phyloP scores from a whole-genome alignment of 2,329 filamentous ascomycete genomes.

The Leptographium flavum region DNA sequence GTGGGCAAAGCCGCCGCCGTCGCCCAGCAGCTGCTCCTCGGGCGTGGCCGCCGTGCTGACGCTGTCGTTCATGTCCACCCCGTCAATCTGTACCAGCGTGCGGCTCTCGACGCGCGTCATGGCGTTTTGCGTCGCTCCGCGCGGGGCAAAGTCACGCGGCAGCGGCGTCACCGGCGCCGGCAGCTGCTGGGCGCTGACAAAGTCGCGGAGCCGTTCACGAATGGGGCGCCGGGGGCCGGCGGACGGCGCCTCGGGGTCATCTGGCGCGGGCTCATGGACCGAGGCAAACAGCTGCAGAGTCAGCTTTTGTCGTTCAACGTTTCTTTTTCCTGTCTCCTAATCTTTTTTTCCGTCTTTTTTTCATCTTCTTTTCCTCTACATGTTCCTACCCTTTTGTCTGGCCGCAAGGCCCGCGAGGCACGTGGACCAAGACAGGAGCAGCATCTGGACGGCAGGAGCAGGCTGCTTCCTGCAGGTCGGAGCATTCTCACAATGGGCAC shows the following conservation, averaged over 20 bases:
- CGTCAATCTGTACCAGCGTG: constrained; percentile 14
- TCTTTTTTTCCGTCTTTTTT: no score
- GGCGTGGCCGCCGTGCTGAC: neutral
- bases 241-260: no score
- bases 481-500: constrained; percentile 7
- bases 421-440: neutral
- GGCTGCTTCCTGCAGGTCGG: neutral
- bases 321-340: neutral
- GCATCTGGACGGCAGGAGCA: constrained; percentile 1
- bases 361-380: no score
- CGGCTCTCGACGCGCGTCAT: constrained; percentile 21
- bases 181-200: neutral
- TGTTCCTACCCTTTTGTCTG: neutral
- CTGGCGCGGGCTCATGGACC: neutral
- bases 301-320: no score
- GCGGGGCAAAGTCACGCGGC: constrained; percentile 14
- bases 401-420: neutral
- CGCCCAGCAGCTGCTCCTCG: constrained; percentile 17
- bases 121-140: constrained; percentile 19
- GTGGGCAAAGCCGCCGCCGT: no score
- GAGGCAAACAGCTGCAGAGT: neutral
- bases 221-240: constrained; percentile 14
- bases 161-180: neutral
- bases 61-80: neutral
- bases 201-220: constrained; percentile 26